Conservation (phyloP, 495 filamentous ascomycete genomes). For the Penicillium odoratum region DNA sequence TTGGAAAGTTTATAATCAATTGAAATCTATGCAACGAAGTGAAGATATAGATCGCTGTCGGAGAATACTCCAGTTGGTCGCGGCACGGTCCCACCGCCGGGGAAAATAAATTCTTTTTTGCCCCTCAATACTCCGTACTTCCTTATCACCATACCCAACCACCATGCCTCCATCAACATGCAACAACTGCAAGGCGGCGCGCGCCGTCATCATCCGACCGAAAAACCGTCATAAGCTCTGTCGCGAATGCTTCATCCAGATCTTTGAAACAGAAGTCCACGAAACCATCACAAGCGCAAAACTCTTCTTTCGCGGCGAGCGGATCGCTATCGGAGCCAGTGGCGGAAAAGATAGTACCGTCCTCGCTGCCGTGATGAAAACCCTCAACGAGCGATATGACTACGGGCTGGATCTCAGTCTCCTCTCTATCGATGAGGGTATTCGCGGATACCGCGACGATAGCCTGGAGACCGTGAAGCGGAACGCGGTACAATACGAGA, state of each 20-base stretch:
- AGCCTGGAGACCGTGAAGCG: constrained; percentile 93
- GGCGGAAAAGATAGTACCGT: constrained; percentile 98
- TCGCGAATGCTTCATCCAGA: constrained; percentile 76
- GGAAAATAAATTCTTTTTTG: constrained; percentile 27
- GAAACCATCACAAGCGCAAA: constrained; percentile 78
- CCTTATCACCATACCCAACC: not conserved
- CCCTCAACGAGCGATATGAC: constrained; percentile 82
- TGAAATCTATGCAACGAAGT: too few relatives aligned
- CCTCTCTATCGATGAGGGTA: constrained; percentile 93
- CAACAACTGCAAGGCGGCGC: constrained; percentile 67
- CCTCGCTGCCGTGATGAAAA: constrained; percentile 90
- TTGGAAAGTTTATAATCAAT: too few relatives aligned
- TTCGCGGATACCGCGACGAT: constrained; percentile 94
- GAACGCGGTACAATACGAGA: constrained; percentile 85
- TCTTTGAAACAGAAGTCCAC: constrained; percentile 93
- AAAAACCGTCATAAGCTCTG: constrained; percentile 94
- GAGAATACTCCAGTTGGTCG: constrained; percentile 2
- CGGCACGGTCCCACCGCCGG: constrained; percentile 6
- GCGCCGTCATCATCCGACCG: constrained; percentile 87
- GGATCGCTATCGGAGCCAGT: constrained; percentile 91
- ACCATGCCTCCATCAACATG: constrained; percentile 65
- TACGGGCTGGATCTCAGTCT: constrained; percentile 87
- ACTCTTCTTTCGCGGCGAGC: constrained; percentile 82
- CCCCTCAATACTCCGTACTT: constrained; percentile 2
- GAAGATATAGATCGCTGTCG: too few relatives aligned